Evolutionary conservation across 306 rosid species (phyloP), one percentile per base, ranked within the genome.

Genomic region (Cucumis melo): DNA sequence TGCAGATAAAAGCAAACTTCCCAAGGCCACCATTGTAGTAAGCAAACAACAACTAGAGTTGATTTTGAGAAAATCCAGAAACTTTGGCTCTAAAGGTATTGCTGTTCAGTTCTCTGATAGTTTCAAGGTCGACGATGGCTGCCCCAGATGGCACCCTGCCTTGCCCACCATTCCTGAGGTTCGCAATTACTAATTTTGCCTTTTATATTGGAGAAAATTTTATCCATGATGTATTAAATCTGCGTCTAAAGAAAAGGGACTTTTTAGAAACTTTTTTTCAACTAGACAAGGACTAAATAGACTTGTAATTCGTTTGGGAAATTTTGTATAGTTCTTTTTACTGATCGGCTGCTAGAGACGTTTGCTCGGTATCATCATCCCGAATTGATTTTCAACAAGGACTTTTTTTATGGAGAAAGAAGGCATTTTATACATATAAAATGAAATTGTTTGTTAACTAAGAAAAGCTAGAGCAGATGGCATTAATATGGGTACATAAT

Each of bases 31-130:
- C 38, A 72, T 72, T 72, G 76, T 72, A 11, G 76, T 72, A 3
- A 72, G 41, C 42, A 72, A 29, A 55, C 8, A 72, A 50, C 60
- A 72, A 19, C 23, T 72, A 0, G 60, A 72, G 76, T 48, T 48
- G 57, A 50, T 75, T 23, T 38, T 75, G 54, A 34, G 8, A 38
- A 75, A 75, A 14, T 75, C 78, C 7, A 14, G 8, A 21, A 6
- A 6, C 67, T 56, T 55, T 20, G 34, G 13, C 46, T 36, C 53
- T 56, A 8, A 13, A 24, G 78, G 78, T 12, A 74, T 36, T 36
- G 51, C 66, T 56, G 78, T 56, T 41, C 78, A 23, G 15, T 74
- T 56, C 78, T 74, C 78, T 13, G 66, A 74, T 34, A 3, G 20
- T 74, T 54, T 74, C 8, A 12, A 34, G 66, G 21, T 74, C 20